These are phyloP conservation scores for Fragaria nilgerrensis DNA, from an alignment of 306 rosid genomes.

Conservation along the genomic window DNA sequence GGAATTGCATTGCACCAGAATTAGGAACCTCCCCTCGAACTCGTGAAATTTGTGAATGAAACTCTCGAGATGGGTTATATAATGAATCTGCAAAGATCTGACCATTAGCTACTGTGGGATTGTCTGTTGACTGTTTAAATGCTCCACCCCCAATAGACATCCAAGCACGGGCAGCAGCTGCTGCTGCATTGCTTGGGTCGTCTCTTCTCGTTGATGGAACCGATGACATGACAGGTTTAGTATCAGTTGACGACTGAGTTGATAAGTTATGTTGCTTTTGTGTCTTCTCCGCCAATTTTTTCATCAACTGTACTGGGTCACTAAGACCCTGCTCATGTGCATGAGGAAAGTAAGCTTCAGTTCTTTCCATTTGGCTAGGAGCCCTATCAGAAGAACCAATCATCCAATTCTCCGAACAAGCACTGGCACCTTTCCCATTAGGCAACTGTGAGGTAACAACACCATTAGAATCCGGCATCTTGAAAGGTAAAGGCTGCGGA, in stretches of 20 bases:
- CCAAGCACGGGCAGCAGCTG: constrained; percentile 97
- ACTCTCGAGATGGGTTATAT: constrained; percentile 66
- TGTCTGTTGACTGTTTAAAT: constrained; percentile 69
- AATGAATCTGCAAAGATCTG: constrained; percentile 78
- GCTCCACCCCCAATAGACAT: constrained; percentile 96
- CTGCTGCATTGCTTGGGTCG: constrained; percentile 68
- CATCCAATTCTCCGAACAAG: constrained; percentile 41
- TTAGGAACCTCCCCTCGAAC: constrained; percentile 57
- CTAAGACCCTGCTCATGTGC: constrained; percentile 62
- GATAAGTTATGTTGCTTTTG: constrained; percentile 66
- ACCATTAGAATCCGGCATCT: constrained; percentile 57
- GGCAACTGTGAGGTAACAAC: constrained; percentile 55
- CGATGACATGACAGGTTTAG: constrained; percentile 48
- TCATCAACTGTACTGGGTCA: constrained; percentile 88
- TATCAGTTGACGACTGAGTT: constrained; percentile 53
- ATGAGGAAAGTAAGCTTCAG: constrained; percentile 47
- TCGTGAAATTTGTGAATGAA: constrained; percentile 54
- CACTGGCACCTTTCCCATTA: constrained; percentile 56
- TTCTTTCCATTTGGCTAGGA: constrained; percentile 51
- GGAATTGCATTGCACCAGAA: constrained; percentile 56
- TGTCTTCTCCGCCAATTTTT: constrained; percentile 60
- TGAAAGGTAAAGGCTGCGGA: constrained; percentile 51
- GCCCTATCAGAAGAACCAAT: constrained; percentile 54
- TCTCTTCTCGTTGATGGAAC: constrained; percentile 58
- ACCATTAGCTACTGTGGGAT: constrained; percentile 50